Base-by-base conservation (phyloP, 345 rosid species). In the Cardiospermum halicacabum region DNA sequence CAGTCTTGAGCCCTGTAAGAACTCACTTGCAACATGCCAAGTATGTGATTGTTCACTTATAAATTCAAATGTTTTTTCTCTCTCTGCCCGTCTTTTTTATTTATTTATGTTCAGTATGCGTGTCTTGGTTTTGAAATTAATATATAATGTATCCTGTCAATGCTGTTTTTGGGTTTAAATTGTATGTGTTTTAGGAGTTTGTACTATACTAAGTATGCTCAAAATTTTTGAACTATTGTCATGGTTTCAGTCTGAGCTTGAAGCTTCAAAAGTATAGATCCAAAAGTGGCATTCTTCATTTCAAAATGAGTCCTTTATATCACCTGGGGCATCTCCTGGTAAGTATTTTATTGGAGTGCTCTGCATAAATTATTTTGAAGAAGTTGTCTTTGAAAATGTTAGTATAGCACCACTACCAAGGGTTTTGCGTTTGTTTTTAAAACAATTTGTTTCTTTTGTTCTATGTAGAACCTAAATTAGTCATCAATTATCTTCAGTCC, bases 211-310 rank as follows among this genome's bases (percentile, higher is more conserved):
- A n/a, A n/a, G n/a, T n/a, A n/a, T n/a, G n/a, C n/a, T n/a, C n/a
- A n/a, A n/a, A n/a, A n/a, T n/a, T 31, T 28, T 70, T 71, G 22
- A 47, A 55, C n/a, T n/a, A n/a, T n/a, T n/a, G 4, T 37, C 22
- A 25, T 54, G 58, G 36, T 66, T 64, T 67, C 74, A 93, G 96
- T 36, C 58, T 11, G 94, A 88, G 63, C 97, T 90, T 74, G 91
- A 90, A 74, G 81, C 82, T 68, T 87, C 96, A 7, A 90, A 85
- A 75, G 61, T 80, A 37, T 91, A 86, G 80, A 84, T 90, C 77
- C 84, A 76, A 58, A 86, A 81, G 75, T 93, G 98, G 98, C 89
- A 80, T 70, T 77, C 89, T 68, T 78, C 92, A n/a, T 90, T 90
- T 80, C 85, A 61, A 80, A 88, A 78, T 18, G 94, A 88, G 71